Evolutionary conservation across 352 stramenopile genomes (phyloP), one percentile per base, ranked within the genome.

Genomic region (Phytophthora idaei): DNA sequence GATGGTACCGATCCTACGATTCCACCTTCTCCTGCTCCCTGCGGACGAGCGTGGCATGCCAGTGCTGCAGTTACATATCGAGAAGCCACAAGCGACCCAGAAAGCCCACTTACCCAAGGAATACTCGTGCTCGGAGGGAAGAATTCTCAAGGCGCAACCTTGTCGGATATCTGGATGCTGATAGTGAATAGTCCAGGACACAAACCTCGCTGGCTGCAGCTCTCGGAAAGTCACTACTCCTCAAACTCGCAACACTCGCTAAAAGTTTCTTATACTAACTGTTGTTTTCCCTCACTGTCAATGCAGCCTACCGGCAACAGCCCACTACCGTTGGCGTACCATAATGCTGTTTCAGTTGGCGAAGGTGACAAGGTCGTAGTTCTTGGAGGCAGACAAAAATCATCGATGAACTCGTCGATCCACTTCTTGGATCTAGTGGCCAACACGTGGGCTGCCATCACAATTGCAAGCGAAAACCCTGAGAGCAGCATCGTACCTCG

Each of bases 51-150:
- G 7, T 92, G 81, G 81, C 83, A 92, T 45, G 69, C 71, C 8
- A 69, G 68, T 53, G 39, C 61, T 58, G 28, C 66, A 49, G 59
- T 80, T 21, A 64, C 64, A 17, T 64, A 63, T 61, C 31, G 17
- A 15, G 55, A 64, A 25, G 39, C 50, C 3, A 34, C 66, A 7
- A 76, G 63, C 32, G 44, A 14, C 11, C 31, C 51, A 5, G 78
- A 67, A 25, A 66, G 27, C 7, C 17, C 53, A 29, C 27, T 34
- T 15, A 65, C 28, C 49, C 64, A 78, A 41, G 76, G 67, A 5
- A 63, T 91, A 57, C 46, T 91, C 27, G 48, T 90, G 9, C 41
- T 91, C 1, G 83, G 83, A 42, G 83, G 83, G 0, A 78, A 75
- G 37, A 77, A 77, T 27, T 34, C 56, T 14, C 56, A 69, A 15